Evolutionary conservation across 805 yeast genomes (phyloP).

Genomic region (Candida ficus): DNA sequence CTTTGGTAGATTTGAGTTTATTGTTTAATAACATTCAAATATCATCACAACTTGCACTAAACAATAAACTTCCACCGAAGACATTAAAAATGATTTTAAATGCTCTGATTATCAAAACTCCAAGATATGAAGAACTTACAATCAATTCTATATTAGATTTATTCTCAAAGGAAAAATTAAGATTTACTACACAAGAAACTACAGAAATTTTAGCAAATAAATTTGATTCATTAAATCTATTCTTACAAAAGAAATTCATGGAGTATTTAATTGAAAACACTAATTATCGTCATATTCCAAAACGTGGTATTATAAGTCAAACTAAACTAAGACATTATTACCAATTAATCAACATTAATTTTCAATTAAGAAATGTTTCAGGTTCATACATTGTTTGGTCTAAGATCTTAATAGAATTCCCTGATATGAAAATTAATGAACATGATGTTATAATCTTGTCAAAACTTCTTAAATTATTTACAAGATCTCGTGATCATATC

Average conservation of each 20-base stretch:
- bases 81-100: conserved; percentile 5
- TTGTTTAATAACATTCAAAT: conserved; percentile 1
- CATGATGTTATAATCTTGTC: conserved; percentile 16
- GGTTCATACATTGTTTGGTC: conserved; percentile 22
- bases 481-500: conserved; percentile 9
- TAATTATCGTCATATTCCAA: not conserved
- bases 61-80: not conserved
- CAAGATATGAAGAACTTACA: conserved; percentile 17
- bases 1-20: not conserved
- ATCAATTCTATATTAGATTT: conserved; percentile 17
- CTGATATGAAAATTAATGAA: conserved; percentile 8
- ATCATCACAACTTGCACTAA: not conserved
- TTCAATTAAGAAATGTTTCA: conserved; percentile 12
- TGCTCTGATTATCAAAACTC: conserved; percentile 15
- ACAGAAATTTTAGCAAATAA: conserved; percentile 14
- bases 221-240: conserved; percentile 4
- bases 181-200: conserved; percentile 13
- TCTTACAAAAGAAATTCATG: conserved; percentile 9
- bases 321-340: conserved; percentile 9
- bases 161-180: conserved; percentile 6
- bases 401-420: conserved; percentile 9
- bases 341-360: conserved; percentile 13
- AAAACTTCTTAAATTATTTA: conserved; percentile 13
- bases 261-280: conserved; percentile 9
- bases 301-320: too few relatives aligned